These are phyloP conservation scores for Fusarium decemcellulare DNA, from an alignment of 2,329 filamentous ascomycete species.

Conservation along the genomic window DNA sequence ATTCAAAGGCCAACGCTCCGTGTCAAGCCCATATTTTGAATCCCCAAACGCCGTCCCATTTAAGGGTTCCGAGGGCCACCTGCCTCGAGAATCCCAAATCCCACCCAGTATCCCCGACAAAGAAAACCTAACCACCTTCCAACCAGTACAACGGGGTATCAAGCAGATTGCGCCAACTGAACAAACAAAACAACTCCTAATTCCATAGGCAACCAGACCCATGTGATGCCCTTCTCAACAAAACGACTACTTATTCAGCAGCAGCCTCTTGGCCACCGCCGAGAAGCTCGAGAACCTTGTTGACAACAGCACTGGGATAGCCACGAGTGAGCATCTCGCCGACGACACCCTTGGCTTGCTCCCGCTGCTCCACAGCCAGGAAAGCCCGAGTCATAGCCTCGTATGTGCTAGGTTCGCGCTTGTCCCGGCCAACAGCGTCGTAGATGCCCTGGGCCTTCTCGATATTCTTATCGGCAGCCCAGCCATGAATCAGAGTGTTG, in stretches of 20 bases:
- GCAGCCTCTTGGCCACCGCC: slow-evolving; percentile 66
- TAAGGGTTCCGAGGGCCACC: slow-evolving; percentile 34
- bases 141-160: slow-evolving; percentile 50
- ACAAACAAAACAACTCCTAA: slow-evolving; percentile 45
- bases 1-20: slow-evolving; percentile 44
- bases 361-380: slow-evolving; percentile 85
- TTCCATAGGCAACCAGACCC: slow-evolving; percentile 15
- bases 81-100: slow-evolving; percentile 36
- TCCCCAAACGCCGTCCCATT: slow-evolving; percentile 48
- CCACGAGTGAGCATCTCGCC: slow-evolving; percentile 92
- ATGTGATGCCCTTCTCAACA: slow-evolving; percentile 12
- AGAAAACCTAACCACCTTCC: slow-evolving; percentile 29
- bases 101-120: slow-evolving; percentile 38
- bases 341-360: slow-evolving; percentile 82
- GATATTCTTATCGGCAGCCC: slow-evolving; percentile 88
- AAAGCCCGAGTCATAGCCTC: slow-evolving; percentile 98
- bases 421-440: slow-evolving; percentile 79
- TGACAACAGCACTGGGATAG: slow-evolving; percentile 91
- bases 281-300: slow-evolving; percentile 93
- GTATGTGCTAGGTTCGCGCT: slow-evolving; percentile 96
- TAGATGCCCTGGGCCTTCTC: slow-evolving; percentile 85
- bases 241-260: slow-evolving; percentile 39
- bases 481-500: slow-evolving; percentile 97
- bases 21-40: slow-evolving; percentile 41
- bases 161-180: slow-evolving; percentile 45